Evolutionary conservation across 768 basidiomycete species (phyloP), one percentile per base, ranked within the genome.

Genomic region (Plicaturopsis crispa): DNA sequence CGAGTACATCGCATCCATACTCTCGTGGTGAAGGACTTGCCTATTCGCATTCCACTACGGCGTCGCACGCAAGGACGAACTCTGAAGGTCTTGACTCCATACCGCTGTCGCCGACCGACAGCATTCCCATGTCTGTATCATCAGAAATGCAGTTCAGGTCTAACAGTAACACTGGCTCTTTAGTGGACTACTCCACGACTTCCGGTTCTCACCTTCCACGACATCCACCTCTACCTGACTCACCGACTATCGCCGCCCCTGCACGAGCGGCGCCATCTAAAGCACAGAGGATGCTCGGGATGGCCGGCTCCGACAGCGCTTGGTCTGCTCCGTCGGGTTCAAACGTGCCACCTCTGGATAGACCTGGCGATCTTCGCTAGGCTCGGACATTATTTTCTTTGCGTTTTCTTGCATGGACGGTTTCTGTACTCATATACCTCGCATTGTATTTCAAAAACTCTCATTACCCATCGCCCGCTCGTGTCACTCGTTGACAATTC

Each of bases 111-210:
- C 75, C 75, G 24, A 72, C 73, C 0, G 72, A 78, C 33, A 79
- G 75, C 40, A 58, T 77, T 24, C 72, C 74, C 1, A 61, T 73
- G 40, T 72, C 74, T 12, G 65, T 73, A n/a, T 71, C 72, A n/a
- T n/a, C 12, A 3, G 74, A 76, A 8, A 57, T 74, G 22, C 60
- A 70, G 35, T 74, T 73, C 52, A 60, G 69, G 24, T 63, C 69
- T 31, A 72, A 61, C 43, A 58, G 58, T 17, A 58, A 59, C 4
- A 63, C 65, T 1, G 58, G 56, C 13, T n/a, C n/a, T n/a, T n/a
- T n/a, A 44, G 35, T 4, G 14, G 16, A 38, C 16, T 26, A 21
- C n/a, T 19, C 34, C 23, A 10, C 17, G 14, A 36, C 30, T 6
- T 4, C 35, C 14, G 19, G 33, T 36, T 35, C 40, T 18, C 31